A percentile compares a stretch with the other conserved stretches of the same genome.
phyloP scores from a whole-genome alignment of 2,329 filamentous ascomycete species.

The Hysterium pulicare region DNA sequence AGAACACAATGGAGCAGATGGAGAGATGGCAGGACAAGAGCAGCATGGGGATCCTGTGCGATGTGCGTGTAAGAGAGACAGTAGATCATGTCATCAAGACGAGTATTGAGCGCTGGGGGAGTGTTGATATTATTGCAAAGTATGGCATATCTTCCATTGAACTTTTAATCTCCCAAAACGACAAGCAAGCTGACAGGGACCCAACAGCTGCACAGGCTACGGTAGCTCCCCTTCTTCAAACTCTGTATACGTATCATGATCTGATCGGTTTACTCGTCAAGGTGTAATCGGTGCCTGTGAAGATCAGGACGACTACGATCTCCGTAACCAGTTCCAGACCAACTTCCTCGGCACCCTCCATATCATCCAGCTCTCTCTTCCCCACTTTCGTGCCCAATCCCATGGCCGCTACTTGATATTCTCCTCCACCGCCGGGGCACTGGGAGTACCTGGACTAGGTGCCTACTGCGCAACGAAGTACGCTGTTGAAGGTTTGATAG shows the following conservation, averaged over 20 bases:
- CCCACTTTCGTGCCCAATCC: slow-evolving; percentile 76
- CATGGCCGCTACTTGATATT: slow-evolving; percentile 87
- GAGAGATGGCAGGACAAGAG: slow-evolving; percentile 62
- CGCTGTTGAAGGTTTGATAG: slow-evolving; percentile 90
- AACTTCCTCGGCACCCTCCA: slow-evolving; percentile 96
- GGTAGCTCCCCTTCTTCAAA: slow-evolving; percentile 47
- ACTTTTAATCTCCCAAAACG: too few species aligned
- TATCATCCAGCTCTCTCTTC: slow-evolving; percentile 84
- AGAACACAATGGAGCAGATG: slow-evolving; percentile 72
- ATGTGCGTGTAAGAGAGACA: slow-evolving; percentile 78
- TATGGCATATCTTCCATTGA: slow-evolving; percentile 17
- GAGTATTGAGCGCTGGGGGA: slow-evolving; percentile 71
- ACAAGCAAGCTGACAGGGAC: too few species aligned
- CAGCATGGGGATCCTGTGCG: slow-evolving; percentile 80
- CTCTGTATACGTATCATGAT: not conserved
- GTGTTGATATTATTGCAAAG: slow-evolving; percentile 85
- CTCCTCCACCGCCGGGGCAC: slow-evolving; percentile 83
- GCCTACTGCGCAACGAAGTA: slow-evolving; percentile 98
- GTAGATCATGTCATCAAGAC: slow-evolving; percentile 68
- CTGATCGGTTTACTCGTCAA: too few species aligned
- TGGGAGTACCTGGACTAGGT: slow-evolving; percentile 89
- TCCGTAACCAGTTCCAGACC: slow-evolving; percentile 94
- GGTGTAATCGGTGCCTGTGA: slow-evolving; percentile 88
- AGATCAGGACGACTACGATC: slow-evolving; percentile 92
- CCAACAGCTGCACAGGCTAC: slow-evolving; percentile 74